A percentile compares a stretch with the other conserved stretches of the same genome.
These are phyloP conservation scores for Aspergillus puulaauensis DNA, from an alignment of 2,329 filamentous ascomycete species.

Conservation along the genomic window DNA sequence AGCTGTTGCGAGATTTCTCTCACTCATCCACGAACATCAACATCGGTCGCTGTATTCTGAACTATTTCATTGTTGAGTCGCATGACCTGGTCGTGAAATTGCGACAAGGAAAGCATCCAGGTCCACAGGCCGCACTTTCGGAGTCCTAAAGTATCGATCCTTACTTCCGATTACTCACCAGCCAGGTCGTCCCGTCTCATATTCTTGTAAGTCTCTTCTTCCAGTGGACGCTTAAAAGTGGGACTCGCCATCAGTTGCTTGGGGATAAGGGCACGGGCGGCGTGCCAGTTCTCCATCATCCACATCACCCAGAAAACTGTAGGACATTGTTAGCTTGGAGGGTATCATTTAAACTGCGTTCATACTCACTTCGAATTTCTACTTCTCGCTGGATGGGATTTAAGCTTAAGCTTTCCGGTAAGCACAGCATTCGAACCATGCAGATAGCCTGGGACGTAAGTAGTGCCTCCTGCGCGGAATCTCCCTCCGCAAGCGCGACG, in stretches of 20 bases:
- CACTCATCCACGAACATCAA: not conserved
- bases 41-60: not conserved
- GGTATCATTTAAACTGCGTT: not conserved
- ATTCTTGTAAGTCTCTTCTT: not conserved
- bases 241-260: not conserved
- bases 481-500: slow-evolving; percentile 1
- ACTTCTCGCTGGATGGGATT: slow-evolving; percentile 4
- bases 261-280: not conserved
- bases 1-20: not conserved
- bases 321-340: not conserved
- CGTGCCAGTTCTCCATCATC: slow-evolving; percentile 7
- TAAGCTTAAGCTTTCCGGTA: not conserved
- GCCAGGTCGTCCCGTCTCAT: not conserved
- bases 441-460: slow-evolving; percentile 2
- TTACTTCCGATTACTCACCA: not conserved
- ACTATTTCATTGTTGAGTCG: slow-evolving; percentile 4
- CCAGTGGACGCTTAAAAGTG: not conserved
- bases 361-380: slow-evolving; percentile 1
- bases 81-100: slow-evolving; percentile 6
- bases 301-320: slow-evolving; percentile 4
- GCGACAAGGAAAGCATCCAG: slow-evolving; percentile 4
- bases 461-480: slow-evolving; percentile 2
- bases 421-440: slow-evolving; percentile 4
- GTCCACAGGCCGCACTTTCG: slow-evolving; percentile 3
- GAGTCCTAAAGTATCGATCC: not conserved